phyloP scores from a whole-genome alignment of 495 filamentous ascomycete species.

The Cladorrhinum samala region DNA sequence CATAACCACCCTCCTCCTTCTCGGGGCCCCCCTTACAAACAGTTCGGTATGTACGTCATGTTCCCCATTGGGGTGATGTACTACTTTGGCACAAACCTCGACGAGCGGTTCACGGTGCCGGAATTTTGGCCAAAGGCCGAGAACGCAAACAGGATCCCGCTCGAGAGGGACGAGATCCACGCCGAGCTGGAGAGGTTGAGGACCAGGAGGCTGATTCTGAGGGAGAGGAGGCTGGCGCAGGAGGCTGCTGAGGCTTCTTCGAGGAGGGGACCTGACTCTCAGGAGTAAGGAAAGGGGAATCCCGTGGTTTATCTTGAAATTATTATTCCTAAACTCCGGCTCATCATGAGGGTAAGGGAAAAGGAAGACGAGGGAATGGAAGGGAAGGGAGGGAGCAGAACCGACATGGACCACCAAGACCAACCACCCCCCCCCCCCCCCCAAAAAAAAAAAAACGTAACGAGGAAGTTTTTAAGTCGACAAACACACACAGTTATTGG shows the following conservation, averaged over 20 bases:
- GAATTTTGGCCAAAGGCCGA: constrained; percentile 91
- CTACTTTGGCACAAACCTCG: constrained; percentile 98
- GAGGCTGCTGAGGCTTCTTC: constrained; percentile 40
- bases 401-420: too few relatives aligned
- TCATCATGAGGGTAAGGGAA: too few relatives aligned
- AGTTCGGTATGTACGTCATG: constrained; percentile 98
- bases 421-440: too few relatives aligned
- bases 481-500: too few relatives aligned
- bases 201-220: constrained; percentile 49
- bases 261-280: constrained; percentile 1
- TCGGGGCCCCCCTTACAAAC: too few relatives aligned
- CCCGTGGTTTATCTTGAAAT: too few relatives aligned
- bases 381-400: too few relatives aligned
- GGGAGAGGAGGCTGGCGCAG: constrained; percentile 52
- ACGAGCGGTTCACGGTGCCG: constrained; percentile 77
- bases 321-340: too few relatives aligned
- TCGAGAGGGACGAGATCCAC: constrained; percentile 81
- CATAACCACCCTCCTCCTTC: too few relatives aligned
- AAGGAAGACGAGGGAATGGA: background rate
- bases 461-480: too few relatives aligned
- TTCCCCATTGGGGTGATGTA: constrained; percentile 99
- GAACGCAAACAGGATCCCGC: constrained; percentile 81
- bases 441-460: too few relatives aligned
- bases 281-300: constrained; percentile 22
- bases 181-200: constrained; percentile 70